Base-by-base conservation (phyloP, 2,329 filamentous ascomycete species). In the Stenocarpella maydis region DNA sequence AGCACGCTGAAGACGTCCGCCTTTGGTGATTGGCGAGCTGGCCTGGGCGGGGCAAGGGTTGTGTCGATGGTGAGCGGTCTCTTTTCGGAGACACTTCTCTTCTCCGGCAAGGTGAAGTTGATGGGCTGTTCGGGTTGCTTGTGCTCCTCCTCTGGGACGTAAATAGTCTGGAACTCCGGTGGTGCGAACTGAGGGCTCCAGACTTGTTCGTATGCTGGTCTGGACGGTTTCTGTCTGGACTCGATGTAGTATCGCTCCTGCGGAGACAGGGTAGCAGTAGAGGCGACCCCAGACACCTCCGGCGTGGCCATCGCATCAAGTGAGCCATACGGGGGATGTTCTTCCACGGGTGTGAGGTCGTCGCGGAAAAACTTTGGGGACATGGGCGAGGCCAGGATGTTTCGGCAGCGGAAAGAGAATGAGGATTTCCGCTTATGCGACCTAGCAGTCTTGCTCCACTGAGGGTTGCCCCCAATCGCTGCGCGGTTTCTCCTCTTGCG, bases 401-500 rank as follows among this genome's bases (percentile, higher is more conserved):
- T 82, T 69, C 85, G 83, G 77, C 86, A 87, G 39, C 82, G 81
- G 76, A 87, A 87, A 1, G 83, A 86, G 34, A 87, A 79, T 5
- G 83, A 81, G 0, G 85, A 86, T 17, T 75, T 75, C n/a, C 79
- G 79, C 17, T 78, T 80, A 70, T 79, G 76, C 14, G 65, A 26
- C 31, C n/a, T 67, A 2, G 15, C 17, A 3, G 41, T 9, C 19
- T 73, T 71, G n/a, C 73, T 68, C 54, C 74, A 73, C 50, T 74
- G 75, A 43, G 75, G 78, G 47, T 77, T 76, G 31, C 72, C 71
- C 47, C 74, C 71, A 31, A 73, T 72, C 21, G 73, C 75, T 28
- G 77, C 74, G 21, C 77, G 76, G 71, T 82, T 84, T 52, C 75
- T 77, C 82, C 82, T 74, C 81, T 86, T 67, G 84, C 84, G 71